phyloP scores from a whole-genome alignment of 148 eudicot genomes.

The Amaranthus cruentus region DNA sequence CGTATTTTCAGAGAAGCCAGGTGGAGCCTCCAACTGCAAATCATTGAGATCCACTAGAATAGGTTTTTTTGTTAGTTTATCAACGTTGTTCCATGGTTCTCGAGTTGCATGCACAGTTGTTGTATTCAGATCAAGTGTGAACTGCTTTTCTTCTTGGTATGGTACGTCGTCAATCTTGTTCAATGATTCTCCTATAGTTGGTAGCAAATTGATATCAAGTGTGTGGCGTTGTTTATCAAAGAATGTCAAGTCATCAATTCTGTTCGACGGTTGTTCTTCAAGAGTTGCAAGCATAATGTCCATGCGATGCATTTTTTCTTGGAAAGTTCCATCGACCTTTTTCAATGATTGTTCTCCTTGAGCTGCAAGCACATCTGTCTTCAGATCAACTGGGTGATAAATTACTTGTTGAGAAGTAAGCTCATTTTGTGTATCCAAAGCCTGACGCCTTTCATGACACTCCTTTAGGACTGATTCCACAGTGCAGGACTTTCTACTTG shows the following conservation, averaged over 20 bases:
- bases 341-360: background rate
- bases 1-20: slow-evolving; percentile 11
- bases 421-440: slow-evolving; percentile 13
- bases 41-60: background rate
- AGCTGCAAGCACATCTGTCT: background rate
- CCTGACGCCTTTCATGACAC: background rate
- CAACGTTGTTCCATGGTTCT: background rate
- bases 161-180: background rate
- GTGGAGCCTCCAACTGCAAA: slow-evolving; percentile 18
- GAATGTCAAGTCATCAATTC: background rate
- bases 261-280: background rate
- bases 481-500: slow-evolving; percentile 21
- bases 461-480: slow-evolving; percentile 10
- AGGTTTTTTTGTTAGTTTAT: background rate
- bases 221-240: background rate
- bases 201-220: slow-evolving; percentile 10
- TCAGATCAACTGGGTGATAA: background rate
- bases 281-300: background rate
- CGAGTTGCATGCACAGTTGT: background rate
- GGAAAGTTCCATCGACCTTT: background rate
- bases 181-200: slow-evolving; percentile 1
- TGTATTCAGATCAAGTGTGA: background rate
- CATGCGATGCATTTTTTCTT: background rate
- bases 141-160: slow-evolving; percentile 1
- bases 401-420: slow-evolving; percentile 6